Evolutionary conservation across 139 green algal species (phyloP), one percentile per base, ranked within the genome.

Genomic region (Chlamydomonas sp.): DNA sequence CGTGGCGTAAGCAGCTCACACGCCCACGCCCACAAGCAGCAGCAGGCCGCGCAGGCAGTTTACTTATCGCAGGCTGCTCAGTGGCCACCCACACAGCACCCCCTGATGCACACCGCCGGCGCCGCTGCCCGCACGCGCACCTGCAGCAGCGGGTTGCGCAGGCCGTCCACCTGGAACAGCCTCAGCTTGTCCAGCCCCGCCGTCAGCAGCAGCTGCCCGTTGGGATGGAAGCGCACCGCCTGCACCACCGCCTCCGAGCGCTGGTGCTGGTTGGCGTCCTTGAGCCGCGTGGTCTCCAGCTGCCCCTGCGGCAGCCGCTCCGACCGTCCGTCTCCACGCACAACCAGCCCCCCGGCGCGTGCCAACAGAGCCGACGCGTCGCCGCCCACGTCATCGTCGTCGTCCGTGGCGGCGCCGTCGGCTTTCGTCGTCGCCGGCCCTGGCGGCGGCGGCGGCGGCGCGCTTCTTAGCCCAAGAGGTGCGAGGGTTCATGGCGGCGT

Each of bases 181-280:
- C 95, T 93, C 66, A 99, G 84, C 20, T 96, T 96, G 93, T 99
- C 97, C 69, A 99, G 87, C 10, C 95, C 93, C 0, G 96, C 97
- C 5, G 96, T 98, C 76, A 99, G 81, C 69, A 99, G 90, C 79
- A 99, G 90, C 91, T 98, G 95, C 7, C 92, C 95, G 64, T 90
- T 91, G 4, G 94, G 94, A 90, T 99, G 97, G 84, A 97, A 99
- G 72, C 95, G 89, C 4, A 99, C 90, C 14, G 76, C 85, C 68
- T 90, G 93, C 84, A 98, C 94, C 61, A 97, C 95, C 1, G 92
- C 90, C 49, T 94, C 89, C 81, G 79, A 90, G 5, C 92, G 93
- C 18, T 94, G 93, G 5, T 86, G 74, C 74, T 91, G 78, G 92
- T 98, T 99, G 72, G 91, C 96, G 87, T 98, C 96, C 73, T 92